phyloP scores from a whole-genome alignment of 768 basidiomycete genomes.

The Dacryopinax spathularia region DNA sequence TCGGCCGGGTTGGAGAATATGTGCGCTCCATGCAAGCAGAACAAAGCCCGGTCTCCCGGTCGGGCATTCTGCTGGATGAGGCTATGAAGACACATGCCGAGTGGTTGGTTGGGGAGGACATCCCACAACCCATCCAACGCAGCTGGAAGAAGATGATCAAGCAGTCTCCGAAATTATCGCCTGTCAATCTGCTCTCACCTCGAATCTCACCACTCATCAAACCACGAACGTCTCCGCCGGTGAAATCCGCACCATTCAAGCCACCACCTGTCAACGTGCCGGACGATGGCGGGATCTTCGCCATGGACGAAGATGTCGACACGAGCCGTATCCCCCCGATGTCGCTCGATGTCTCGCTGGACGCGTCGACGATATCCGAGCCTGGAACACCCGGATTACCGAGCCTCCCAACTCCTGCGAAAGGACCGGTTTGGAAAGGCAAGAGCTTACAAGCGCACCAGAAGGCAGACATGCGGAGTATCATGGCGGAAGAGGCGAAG shows the following conservation, averaged over 20 bases:
- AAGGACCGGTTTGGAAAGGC: slow-evolving; percentile 18
- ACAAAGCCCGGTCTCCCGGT: slow-evolving; percentile 54
- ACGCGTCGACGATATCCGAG: slow-evolving; percentile 12
- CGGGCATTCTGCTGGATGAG: slow-evolving; percentile 34
- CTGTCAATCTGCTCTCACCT: slow-evolving; percentile 15
- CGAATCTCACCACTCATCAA: slow-evolving; percentile 9
- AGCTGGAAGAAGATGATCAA: slow-evolving; percentile 15
- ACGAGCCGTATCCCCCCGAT: slow-evolving; percentile 18
- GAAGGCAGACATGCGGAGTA: slow-evolving; percentile 68
- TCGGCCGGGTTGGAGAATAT: slow-evolving; percentile 52
- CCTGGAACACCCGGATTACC: neutral
- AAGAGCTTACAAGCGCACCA: neutral
- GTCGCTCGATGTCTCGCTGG: slow-evolving; percentile 13
- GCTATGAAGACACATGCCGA: slow-evolving; percentile 48
- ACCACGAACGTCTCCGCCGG: slow-evolving; percentile 13
- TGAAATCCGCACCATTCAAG: slow-evolving; percentile 19
- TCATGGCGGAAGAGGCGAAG: slow-evolving; percentile 67
- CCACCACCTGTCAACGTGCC: slow-evolving; percentile 18
- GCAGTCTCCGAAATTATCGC: slow-evolving; percentile 23
- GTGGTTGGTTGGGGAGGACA: slow-evolving; percentile 59
- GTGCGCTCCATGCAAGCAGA: slow-evolving; percentile 44
- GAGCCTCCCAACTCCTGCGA: slow-evolving; percentile 12
- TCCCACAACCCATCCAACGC: slow-evolving; percentile 42
- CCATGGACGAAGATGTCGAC: slow-evolving; percentile 60
- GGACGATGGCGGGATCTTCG: slow-evolving; percentile 54